These are phyloP conservation scores for Cercophora samala DNA, from an alignment of 495 filamentous ascomycete species.

Conservation along the genomic window DNA sequence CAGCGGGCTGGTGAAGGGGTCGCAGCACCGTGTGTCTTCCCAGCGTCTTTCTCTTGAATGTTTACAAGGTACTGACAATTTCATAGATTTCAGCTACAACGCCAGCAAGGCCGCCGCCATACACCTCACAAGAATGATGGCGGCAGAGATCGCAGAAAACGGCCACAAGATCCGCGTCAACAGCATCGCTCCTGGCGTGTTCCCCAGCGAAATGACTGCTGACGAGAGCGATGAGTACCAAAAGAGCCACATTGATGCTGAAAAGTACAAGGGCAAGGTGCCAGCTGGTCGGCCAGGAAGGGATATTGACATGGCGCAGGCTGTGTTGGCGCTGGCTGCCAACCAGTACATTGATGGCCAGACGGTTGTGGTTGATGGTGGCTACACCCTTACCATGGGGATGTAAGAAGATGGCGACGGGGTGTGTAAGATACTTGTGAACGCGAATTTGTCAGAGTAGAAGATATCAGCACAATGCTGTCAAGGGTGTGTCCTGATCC, in stretches of 20 bases:
- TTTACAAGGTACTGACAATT: neutral
- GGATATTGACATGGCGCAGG: conserved; percentile 71
- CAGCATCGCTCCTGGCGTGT: conserved; percentile 69
- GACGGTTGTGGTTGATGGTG: conserved; percentile 65
- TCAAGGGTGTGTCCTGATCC: neutral
- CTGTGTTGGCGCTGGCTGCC: conserved; percentile 57
- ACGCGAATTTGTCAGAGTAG: neutral
- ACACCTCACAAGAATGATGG: conserved; percentile 60
- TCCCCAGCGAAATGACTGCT: conserved; percentile 71
- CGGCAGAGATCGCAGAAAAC: conserved; percentile 37
- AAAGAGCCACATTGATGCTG: conserved; percentile 60
- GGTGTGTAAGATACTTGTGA: conserved; percentile 1
- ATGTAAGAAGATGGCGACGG: conserved; percentile 19
- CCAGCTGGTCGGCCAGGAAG: conserved; percentile 61
- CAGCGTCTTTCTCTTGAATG: no score
- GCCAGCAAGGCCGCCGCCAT: conserved; percentile 70
- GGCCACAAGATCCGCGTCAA: conserved; percentile 60
- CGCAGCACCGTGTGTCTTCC: conserved; percentile 55
- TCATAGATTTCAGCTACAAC: conserved; percentile 60
- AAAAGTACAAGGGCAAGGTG: conserved; percentile 58
- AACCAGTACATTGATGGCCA: conserved; percentile 75
- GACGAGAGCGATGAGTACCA: conserved; percentile 54
- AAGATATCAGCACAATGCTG: neutral
- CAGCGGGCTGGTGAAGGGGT: conserved; percentile 58
- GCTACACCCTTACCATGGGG: conserved; percentile 32